Percentiles rank a stretch among this genome's conserved stretches.
Conservation (phyloP, 108 stramenopile genomes). For the Schizochytrium sp. region DNA sequence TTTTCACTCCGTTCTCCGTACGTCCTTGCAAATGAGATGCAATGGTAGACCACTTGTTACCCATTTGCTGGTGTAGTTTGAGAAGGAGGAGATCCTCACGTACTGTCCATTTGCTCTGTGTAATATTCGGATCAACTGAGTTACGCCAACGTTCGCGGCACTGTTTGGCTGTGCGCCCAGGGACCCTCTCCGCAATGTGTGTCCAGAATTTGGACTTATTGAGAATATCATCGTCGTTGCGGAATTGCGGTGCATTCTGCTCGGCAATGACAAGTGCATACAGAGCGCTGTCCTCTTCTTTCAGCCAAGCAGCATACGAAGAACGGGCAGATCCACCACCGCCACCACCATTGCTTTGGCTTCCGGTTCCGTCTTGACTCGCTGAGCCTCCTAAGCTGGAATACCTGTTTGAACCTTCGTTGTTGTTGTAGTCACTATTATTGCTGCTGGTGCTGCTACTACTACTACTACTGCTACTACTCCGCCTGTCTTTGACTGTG, state of each 20-base stretch:
- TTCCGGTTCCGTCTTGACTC: background rate
- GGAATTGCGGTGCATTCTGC: background rate
- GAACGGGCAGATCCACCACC: background rate
- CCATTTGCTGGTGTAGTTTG: constrained; percentile 21
- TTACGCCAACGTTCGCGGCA: constrained; percentile 88
- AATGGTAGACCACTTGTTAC: constrained; percentile 61
- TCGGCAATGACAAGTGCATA: background rate
- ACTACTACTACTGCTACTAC: background rate
- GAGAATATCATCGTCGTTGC: background rate
- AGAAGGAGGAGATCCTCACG: constrained; percentile 34
- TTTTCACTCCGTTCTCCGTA: constrained; percentile 37
- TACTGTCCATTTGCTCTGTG: constrained; percentile 43
- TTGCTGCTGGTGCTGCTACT: background rate
- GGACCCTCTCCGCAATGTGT: constrained; percentile 86
- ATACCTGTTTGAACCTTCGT: background rate
- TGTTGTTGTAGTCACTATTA: background rate
- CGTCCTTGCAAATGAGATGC: background rate
- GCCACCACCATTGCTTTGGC: background rate
- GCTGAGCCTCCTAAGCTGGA: too few species aligned
- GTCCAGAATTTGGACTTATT: constrained; percentile 77
- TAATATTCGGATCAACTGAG: constrained; percentile 37
- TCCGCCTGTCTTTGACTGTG: background rate
- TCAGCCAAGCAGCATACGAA: constrained; percentile 7
- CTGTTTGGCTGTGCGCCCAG: constrained; percentile 96
- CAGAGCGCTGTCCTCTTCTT: background rate